Conservation (phyloP, 805 yeast species). For the Yarrowia yakushimensis region DNA sequence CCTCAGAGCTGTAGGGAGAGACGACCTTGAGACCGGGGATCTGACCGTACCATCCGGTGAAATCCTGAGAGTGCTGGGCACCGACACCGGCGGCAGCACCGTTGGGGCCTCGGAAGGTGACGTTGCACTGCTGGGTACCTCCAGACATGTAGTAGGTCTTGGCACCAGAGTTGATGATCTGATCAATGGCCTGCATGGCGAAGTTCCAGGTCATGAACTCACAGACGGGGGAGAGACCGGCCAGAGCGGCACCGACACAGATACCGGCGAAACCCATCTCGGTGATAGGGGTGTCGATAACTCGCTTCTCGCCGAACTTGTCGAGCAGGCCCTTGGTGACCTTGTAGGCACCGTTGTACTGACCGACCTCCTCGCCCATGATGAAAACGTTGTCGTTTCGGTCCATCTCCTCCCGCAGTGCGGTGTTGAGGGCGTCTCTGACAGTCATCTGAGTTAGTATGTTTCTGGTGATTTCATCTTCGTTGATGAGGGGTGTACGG, state of each 20-base stretch:
- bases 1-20: slow-evolving; percentile 94
- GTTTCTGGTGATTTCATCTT: background rate
- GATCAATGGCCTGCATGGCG: slow-evolving; percentile 99
- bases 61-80: slow-evolving; percentile 99
- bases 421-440: slow-evolving; percentile 93
- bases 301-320: slow-evolving; percentile 90
- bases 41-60: slow-evolving; percentile 95
- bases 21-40: slow-evolving; percentile 97
- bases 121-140: slow-evolving; percentile 95
- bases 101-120: slow-evolving; percentile 98
- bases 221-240: slow-evolving; percentile 92
- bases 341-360: slow-evolving; percentile 98
- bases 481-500: too few relatives aligned
- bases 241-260: slow-evolving; percentile 93
- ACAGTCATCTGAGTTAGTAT: slow-evolving; percentile 60
- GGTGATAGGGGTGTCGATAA: slow-evolving; percentile 95
- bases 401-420: slow-evolving; percentile 96
- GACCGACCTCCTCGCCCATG: slow-evolving; percentile 99
- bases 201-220: slow-evolving; percentile 99
- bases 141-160: slow-evolving; percentile 99
- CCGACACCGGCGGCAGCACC: slow-evolving; percentile 99
- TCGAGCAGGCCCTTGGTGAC: slow-evolving; percentile 93
- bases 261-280: slow-evolving; percentile 98
- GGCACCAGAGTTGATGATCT: slow-evolving; percentile 97
- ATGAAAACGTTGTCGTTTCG: slow-evolving; percentile 89